Percentiles rank a stretch among this genome's conserved stretches.
These are phyloP conservation scores for Arxiozyma telluris DNA, from an alignment of 1,139 yeast species.

Conservation along the genomic window DNA sequence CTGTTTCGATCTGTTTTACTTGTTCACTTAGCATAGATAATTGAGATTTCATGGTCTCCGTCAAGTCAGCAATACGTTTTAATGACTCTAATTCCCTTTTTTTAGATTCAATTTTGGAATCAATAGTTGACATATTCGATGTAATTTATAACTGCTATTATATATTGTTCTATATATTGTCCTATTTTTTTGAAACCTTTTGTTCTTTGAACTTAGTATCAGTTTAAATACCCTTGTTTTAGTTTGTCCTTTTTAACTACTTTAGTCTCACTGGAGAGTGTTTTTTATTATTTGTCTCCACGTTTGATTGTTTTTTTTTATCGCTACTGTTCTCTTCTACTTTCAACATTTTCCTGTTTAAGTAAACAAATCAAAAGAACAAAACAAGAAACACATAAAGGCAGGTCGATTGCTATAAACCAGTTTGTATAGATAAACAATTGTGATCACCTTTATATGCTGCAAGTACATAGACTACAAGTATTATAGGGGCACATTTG, in stretches of 20 bases:
- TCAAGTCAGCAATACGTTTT: slow-evolving; percentile 21
- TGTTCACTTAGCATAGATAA: slow-evolving; percentile 22
- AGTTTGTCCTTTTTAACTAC: too few relatives aligned
- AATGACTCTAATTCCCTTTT: slow-evolving; percentile 22
- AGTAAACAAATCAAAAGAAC: background rate
- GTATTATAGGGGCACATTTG: too few relatives aligned
- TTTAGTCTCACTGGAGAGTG: background rate
- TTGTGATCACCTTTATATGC: too few relatives aligned
- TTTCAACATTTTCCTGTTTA: background rate
- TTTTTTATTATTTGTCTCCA: too few relatives aligned
- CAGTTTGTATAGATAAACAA: background rate
- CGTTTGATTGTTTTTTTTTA: too few relatives aligned
- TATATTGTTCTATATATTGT: too few relatives aligned
- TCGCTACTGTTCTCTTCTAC: background rate
- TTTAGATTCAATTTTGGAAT: slow-evolving; percentile 12
- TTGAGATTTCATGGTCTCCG: slow-evolving; percentile 23
- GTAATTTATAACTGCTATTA: too few relatives aligned
- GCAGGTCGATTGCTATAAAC: background rate
- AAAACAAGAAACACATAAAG: background rate
- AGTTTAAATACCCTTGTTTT: too few relatives aligned
- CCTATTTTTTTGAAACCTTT: background rate
- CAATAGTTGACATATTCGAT: background rate
- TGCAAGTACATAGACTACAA: too few relatives aligned
- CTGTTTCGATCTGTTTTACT: slow-evolving; percentile 21
- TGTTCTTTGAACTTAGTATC: background rate